These are phyloP conservation scores for Spirogloea muscicola DNA, from an alignment of 139 green algal genomes.

Conservation along the genomic window DNA sequence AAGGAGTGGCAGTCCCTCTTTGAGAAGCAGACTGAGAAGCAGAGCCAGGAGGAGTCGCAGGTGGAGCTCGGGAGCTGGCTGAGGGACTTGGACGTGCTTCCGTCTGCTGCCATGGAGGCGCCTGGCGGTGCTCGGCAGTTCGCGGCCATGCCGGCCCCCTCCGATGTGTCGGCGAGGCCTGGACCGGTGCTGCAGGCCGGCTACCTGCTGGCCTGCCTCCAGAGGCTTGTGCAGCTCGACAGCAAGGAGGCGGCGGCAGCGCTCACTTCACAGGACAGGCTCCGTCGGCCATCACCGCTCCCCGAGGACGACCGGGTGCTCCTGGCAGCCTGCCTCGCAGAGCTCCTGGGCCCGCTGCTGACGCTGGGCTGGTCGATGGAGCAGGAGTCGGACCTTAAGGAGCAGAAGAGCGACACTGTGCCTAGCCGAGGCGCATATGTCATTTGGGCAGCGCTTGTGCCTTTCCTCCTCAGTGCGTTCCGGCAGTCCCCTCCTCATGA, in stretches of 20 bases:
- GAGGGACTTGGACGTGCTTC: too few relatives aligned
- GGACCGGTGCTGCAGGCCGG: neutral
- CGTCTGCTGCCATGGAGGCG: too few relatives aligned
- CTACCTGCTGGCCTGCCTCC: conserved; percentile 62
- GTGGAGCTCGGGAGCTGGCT: too few relatives aligned
- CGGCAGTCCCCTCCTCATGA: conserved; percentile 23
- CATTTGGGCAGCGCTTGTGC: conserved; percentile 41
- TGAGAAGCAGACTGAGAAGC: conserved; percentile 4
- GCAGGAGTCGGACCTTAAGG: conserved; percentile 17
- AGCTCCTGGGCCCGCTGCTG: conserved; percentile 35
- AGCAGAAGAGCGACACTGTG: neutral
- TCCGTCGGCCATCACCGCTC: conserved; percentile 23
- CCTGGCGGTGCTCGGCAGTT: neutral
- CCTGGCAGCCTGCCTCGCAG: conserved; percentile 36
- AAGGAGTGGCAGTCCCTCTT: neutral
- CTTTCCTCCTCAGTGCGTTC: conserved; percentile 33
- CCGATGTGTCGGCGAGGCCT: too few relatives aligned
- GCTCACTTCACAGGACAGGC: neutral
- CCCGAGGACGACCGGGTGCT: conserved; percentile 46
- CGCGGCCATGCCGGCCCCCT: too few relatives aligned
- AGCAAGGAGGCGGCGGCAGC: neutral
- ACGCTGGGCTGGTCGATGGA: neutral
- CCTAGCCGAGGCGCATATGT: conserved; percentile 19
- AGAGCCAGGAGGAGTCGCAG: neutral
- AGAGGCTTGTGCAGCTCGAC: conserved; percentile 49